A percentile compares a stretch with the other conserved stretches of the same genome.
These are phyloP conservation scores for Mycena vulgaris DNA, from an alignment of 768 basidiomycete species.

Conservation along the genomic window DNA sequence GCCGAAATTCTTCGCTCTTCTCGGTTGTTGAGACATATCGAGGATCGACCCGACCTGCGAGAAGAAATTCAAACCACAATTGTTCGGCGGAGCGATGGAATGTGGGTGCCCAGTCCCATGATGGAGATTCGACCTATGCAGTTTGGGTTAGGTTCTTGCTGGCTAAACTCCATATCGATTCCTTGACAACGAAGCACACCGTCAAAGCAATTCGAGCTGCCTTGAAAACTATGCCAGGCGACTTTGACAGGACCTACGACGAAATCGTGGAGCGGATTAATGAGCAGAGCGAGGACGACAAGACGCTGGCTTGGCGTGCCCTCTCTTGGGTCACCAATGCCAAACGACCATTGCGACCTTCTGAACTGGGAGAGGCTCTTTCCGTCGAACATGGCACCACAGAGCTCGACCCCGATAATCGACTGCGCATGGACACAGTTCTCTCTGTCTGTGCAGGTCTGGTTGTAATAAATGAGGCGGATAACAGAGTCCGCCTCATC, in stretches of 20 bases:
- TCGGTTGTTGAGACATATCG: not conserved
- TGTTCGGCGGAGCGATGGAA: not conserved
- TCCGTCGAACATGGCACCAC: not conserved
- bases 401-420: not conserved
- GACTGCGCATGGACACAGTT: not conserved
- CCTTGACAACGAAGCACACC: not conserved
- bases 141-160: not conserved
- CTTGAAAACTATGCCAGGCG: not conserved
- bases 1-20: not conserved
- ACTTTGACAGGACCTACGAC: not conserved
- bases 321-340: conserved; percentile 5
- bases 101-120: not conserved
- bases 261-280: not conserved
- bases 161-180: conserved; percentile 7
- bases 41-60: not conserved
- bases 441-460: too few relatives aligned
- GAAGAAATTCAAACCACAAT: not conserved
- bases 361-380: not conserved
- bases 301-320: not conserved
- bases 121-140: too few relatives aligned
- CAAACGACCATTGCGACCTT: not conserved
- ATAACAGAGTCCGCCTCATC: not conserved
- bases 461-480: too few relatives aligned
- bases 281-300: not conserved
- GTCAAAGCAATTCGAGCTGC: not conserved